Evolutionary conservation across 352 stramenopile genomes (phyloP), one percentile per base, ranked within the genome.

Genomic region (Globisporangium nunn): DNA sequence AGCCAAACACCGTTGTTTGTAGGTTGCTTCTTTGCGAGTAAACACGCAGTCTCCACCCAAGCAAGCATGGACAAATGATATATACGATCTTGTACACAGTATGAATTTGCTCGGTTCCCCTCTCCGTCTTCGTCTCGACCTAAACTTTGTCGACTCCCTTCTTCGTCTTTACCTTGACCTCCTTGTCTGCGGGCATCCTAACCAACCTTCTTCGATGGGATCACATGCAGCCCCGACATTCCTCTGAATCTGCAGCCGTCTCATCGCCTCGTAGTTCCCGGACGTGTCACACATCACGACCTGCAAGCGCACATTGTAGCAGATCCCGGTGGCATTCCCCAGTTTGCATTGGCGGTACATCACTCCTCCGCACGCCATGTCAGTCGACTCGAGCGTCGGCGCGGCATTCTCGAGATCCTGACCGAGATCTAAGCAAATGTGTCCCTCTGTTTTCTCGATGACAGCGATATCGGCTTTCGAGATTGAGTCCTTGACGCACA

Each of bases 301-400:
- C 33, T 55, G 45, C 55, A 61, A 55, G 5, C 54, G 45, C 2
- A 4, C 30, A 28, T 61, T 61, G 28, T 54, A 61, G 47, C 54
- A 61, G 6, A 61, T 61, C 3, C 54, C 54, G 28, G 11, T 12
- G 4, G 7, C 10, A 6, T 48, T n/a, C 17, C 28, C 28, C 11
- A 48, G 4, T 10, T 29, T 11, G 40, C 40, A 56, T 35, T 56
- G 5, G 4, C 37, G 31, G 40, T 47, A 56, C 2, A 56, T 17
- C 51, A 56, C 35, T 8, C 51, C 51, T 4, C 51, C 51, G 40
- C 51, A 56, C 10, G 33, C 35, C 4, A 30, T 33, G 51, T 56
- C 51, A n/a, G 11, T 56, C 51, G 35, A 31, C 14, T 41, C 15
- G 4, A 17, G 29, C 35, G 49, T 54, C 49, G 35, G 17, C n/a